These are phyloP conservation scores for Chaetomidium leptoderma DNA, from an alignment of 495 filamentous ascomycete genomes.

Conservation along the genomic window DNA sequence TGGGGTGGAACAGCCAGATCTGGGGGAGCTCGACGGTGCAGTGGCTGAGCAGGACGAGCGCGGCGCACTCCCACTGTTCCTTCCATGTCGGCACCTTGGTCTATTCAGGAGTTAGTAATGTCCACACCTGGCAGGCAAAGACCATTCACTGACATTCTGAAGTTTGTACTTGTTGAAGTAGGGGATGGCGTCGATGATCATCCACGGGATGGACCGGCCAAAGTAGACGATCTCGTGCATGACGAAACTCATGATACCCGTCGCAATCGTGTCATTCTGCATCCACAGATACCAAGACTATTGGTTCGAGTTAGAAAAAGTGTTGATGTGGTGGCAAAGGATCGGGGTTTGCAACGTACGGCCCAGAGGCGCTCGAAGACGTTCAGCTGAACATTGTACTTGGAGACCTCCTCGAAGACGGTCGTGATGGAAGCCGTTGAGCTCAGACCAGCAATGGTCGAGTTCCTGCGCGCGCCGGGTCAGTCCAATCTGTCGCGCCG, in stretches of 20 bases:
- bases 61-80: constrained; percentile 93
- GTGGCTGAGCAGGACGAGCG: constrained; percentile 83
- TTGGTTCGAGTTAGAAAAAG: not conserved
- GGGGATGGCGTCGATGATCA: constrained; percentile 83
- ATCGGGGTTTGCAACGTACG: constrained; percentile 48
- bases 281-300: constrained; percentile 90
- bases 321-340: not conserved
- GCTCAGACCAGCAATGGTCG: constrained; percentile 48
- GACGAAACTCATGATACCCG: constrained; percentile 91
- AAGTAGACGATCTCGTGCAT: constrained; percentile 97
- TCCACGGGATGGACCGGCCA: constrained; percentile 86
- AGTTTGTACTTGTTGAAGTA: constrained; percentile 91
- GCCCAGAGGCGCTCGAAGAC: constrained; percentile 82
- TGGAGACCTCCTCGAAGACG: constrained; percentile 80
- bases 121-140: too few species aligned
- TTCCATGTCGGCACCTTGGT: constrained; percentile 82
- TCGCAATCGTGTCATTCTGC: constrained; percentile 93
- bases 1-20: constrained; percentile 99
- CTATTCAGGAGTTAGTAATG: constrained; percentile 42
- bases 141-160: constrained; percentile 73
- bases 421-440: constrained; percentile 65
- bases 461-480: constrained; percentile 28
- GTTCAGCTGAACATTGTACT: constrained; percentile 84
- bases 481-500: constrained; percentile 12
- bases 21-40: constrained; percentile 97